These are phyloP conservation scores for Lepiota subincarnata DNA, from an alignment of 768 basidiomycete genomes.

Conservation along the genomic window DNA sequence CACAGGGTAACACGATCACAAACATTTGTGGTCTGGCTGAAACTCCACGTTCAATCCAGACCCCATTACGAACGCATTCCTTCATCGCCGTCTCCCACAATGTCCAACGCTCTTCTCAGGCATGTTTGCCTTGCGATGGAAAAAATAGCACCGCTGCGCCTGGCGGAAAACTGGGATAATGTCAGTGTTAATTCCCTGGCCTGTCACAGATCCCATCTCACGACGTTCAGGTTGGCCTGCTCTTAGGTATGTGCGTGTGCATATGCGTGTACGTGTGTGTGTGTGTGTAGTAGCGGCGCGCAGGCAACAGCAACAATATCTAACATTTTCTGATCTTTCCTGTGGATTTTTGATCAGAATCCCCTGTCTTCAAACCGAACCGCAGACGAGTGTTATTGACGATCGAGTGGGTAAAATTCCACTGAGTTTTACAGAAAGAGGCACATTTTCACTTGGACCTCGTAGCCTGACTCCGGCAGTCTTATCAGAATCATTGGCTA, in stretches of 20 bases:
- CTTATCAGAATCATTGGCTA: slow-evolving; percentile 59
- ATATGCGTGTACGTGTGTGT: too few relatives aligned
- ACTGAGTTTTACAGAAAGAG: neutral
- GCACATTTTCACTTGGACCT: slow-evolving; percentile 14
- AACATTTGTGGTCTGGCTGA: neutral
- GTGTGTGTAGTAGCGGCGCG: slow-evolving; percentile 23
- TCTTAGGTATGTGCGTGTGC: slow-evolving; percentile 42
- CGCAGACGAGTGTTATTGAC: slow-evolving; percentile 56
- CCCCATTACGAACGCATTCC: neutral
- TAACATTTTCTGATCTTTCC: slow-evolving; percentile 7
- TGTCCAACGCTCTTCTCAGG: slow-evolving; percentile 39
- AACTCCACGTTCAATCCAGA: neutral
- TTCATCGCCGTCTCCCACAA: slow-evolving; percentile 13
- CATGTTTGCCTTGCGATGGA: slow-evolving; percentile 69
- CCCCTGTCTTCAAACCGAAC: slow-evolving; percentile 42
- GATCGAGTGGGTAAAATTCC: slow-evolving; percentile 51
- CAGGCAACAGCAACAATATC: neutral
- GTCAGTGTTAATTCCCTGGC: slow-evolving; percentile 42
- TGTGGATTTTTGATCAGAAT: slow-evolving; percentile 34
- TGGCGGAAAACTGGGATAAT: slow-evolving; percentile 95
- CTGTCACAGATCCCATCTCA: slow-evolving; percentile 14
- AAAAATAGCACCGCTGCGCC: slow-evolving; percentile 76
- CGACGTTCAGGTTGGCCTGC: slow-evolving; percentile 57
- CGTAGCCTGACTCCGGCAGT: slow-evolving; percentile 71
- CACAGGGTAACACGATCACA: neutral